Percentiles rank a stretch among this genome's conserved stretches.
Conservation (phyloP, 2,329 filamentous ascomycete species). For the Aspergillus awamori region DNA sequence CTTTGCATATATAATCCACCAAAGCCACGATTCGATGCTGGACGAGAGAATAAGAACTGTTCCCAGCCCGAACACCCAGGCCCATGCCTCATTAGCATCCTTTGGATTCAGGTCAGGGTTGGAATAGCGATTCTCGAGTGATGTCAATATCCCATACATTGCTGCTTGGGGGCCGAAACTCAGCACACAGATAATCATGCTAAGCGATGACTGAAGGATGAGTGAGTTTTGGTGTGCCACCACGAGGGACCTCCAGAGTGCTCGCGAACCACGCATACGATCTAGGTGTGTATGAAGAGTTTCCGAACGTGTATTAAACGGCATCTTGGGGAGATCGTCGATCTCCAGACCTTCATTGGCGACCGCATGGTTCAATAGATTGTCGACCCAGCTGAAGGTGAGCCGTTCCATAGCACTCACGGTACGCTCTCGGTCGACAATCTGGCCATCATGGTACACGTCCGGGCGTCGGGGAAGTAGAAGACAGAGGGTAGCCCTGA, state of each 20-base stretch:
- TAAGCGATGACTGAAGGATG: conserved; percentile 61
- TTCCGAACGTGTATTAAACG: conserved; percentile 58
- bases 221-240: conserved; percentile 61
- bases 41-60: conserved; percentile 57
- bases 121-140: conserved; percentile 60
- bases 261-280: conserved; percentile 33
- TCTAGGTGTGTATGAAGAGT: conserved; percentile 55
- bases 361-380: conserved; percentile 58
- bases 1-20: conserved; percentile 67
- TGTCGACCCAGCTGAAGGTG: conserved; percentile 66
- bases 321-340: conserved; percentile 64
- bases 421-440: conserved; percentile 67
- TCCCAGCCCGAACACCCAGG: conserved; percentile 69
- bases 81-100: conserved; percentile 61
- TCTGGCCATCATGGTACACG: conserved; percentile 61
- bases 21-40: conserved; percentile 67
- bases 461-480: conserved; percentile 68
- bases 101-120: conserved; percentile 35
- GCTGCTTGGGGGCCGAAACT: conserved; percentile 72
- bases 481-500: conserved; percentile 45
- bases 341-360: conserved; percentile 64
- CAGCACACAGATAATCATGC: conserved; percentile 58
- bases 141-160: conserved; percentile 65
- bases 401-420: conserved; percentile 63
- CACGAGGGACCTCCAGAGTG: conserved; percentile 64